Conservation (phyloP, 176 grass and related monocot species). For the Stipa capillata region DNA sequence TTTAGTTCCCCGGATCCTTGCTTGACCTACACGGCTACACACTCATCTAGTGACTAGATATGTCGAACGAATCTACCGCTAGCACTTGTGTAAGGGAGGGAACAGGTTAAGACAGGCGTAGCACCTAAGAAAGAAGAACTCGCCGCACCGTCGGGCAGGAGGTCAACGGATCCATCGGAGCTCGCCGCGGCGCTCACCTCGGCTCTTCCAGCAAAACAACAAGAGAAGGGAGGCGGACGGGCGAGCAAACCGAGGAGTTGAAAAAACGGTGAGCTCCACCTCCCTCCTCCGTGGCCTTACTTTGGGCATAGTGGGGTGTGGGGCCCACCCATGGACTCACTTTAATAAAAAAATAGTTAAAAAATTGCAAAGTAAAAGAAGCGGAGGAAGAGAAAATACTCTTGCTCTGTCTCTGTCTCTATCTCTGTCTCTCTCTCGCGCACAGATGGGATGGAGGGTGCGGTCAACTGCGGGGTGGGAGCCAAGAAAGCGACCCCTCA, state of each 20-base stretch:
- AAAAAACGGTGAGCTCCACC: not conserved
- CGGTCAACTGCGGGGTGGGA: slow-evolving; percentile 36
- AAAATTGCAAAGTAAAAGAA: not conserved
- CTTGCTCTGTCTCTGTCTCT: not conserved
- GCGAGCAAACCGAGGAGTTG: slow-evolving; percentile 21
- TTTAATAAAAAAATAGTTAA: not conserved
- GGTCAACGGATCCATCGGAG: not conserved
- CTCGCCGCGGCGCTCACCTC: too few species aligned
- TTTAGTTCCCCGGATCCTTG: not conserved
- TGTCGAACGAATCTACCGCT: not conserved
- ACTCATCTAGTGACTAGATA: not conserved
- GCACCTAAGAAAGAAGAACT: too few species aligned
- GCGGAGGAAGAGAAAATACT: not conserved
- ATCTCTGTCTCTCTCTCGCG: not conserved
- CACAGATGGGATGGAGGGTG: not conserved
- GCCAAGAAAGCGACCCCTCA: slow-evolving; percentile 38
- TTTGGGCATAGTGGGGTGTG: not conserved
- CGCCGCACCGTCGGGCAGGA: not conserved
- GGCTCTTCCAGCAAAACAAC: too few species aligned
- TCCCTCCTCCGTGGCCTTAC: too few species aligned
- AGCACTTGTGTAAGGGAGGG: not conserved
- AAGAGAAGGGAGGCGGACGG: slow-evolving; percentile 3
- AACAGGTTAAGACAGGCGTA: not conserved
- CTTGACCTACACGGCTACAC: not conserved
- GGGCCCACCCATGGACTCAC: not conserved